Evolutionary conservation across 2,329 filamentous ascomycete genomes (phyloP), one percentile per base, ranked within the genome.

Genomic region (Sclerotinia spermophila): DNA sequence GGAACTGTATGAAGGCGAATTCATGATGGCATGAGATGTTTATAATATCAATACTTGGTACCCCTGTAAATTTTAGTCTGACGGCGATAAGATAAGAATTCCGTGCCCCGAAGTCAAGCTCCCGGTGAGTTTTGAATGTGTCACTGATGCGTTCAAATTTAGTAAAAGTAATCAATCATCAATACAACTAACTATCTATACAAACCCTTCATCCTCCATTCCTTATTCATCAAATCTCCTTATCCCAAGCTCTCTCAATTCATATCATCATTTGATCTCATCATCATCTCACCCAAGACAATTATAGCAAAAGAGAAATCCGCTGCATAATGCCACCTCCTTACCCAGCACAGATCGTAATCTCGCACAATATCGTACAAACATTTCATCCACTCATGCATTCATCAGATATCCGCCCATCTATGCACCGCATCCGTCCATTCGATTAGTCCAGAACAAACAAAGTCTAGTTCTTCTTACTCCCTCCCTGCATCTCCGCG

Each of bases 401-500:
- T 2, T 27, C 45, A 40, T 66, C 62, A 53, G 51, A 66, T 21
- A 66, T 53, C 45, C 62, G 35, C 60, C 40, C 11, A 5, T 24
- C 59, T 17, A 33, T 62, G 24, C 44, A 44, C 30, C 21, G n/a
- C 40, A 64, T 11, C 10, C 44, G n/a, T 65, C 42, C 44, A 51
- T 38, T n/a, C 17, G 21, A 66, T 42, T 33, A n/a, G 30, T 38
- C 27, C 33, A 27, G 40, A 2, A 4, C 21, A 40, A n/a, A 40
- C 17, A 51, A n/a, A 40, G 30, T 40, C n/a, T 40, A 60, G 17
- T 48, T 51, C 69, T 58, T 72, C 72, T 45, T 72, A 33, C 27
- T 30, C 30, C 33, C 73, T 19, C 73, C 75, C 42, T 74, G 71
- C 71, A 74, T 76, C 71, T 78, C 77, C 3, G 74, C 72, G 68